These are phyloP conservation scores for Ilyonectria destructans DNA, from an alignment of 2,329 filamentous ascomycete genomes.

Conservation along the genomic window DNA sequence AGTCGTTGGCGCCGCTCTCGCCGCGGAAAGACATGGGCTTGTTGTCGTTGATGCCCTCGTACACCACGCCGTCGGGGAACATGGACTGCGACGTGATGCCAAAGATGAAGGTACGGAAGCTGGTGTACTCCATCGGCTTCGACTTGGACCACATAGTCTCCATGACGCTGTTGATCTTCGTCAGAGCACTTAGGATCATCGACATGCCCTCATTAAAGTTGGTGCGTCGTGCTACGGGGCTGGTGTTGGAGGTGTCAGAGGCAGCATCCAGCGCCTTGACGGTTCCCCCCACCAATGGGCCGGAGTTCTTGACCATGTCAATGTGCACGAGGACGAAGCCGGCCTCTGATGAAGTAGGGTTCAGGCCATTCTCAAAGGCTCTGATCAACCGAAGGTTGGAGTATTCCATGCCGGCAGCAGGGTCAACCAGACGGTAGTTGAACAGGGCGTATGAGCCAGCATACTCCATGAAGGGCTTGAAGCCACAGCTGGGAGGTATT, in stretches of 20 bases:
- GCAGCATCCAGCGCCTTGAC: conserved; percentile 76
- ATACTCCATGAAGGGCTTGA: conserved; percentile 94
- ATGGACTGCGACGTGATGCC: conserved; percentile 94
- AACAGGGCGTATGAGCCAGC: conserved; percentile 66
- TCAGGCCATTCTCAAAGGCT: conserved; percentile 91
- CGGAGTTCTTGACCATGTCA: conserved; percentile 93
- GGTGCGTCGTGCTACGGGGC: conserved; percentile 59
- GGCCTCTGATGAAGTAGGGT: conserved; percentile 90
- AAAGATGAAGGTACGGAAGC: conserved; percentile 97
- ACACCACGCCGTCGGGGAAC: conserved; percentile 93
- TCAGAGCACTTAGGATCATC: conserved; percentile 72
- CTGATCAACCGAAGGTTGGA: conserved; percentile 86
- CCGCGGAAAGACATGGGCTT: conserved; percentile 88
- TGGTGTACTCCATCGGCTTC: conserved; percentile 86
- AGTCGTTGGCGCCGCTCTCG: conserved; percentile 94
- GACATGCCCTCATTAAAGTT: conserved; percentile 77
- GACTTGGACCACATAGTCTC: conserved; percentile 94
- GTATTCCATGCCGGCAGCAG: conserved; percentile 71
- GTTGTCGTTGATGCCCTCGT: conserved; percentile 83
- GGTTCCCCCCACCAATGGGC: conserved; percentile 81
- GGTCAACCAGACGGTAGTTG: conserved; percentile 77
- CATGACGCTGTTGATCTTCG: conserved; percentile 84
- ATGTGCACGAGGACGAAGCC: conserved; percentile 97
- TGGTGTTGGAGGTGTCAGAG: conserved; percentile 50
- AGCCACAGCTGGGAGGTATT: conserved; percentile 68